Conservation (phyloP, 139 green algal species). For the Volvox africanus region DNA sequence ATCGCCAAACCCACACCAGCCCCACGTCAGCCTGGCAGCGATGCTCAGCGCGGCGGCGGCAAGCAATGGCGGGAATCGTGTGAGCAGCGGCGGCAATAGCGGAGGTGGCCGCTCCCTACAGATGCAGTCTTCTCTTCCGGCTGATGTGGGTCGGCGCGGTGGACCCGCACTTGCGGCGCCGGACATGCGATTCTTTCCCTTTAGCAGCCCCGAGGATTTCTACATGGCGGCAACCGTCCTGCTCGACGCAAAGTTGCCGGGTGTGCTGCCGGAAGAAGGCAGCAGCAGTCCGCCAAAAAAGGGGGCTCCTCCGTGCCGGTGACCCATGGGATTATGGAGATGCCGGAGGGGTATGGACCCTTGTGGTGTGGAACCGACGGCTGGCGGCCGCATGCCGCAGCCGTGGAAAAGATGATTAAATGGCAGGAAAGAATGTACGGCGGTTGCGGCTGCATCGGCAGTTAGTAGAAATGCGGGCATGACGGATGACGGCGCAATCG, state of each 20-base stretch:
- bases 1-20: constrained; percentile 2
- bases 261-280: background rate
- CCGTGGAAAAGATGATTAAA: too few species aligned
- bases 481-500: too few species aligned
- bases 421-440: too few species aligned
- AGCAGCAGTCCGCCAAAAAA: too few species aligned
- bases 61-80: background rate
- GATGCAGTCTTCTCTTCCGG: background rate
- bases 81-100: background rate
- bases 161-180: background rate
- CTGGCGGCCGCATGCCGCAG: too few species aligned
- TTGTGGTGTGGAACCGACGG: too few species aligned
- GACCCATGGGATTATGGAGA: too few species aligned
- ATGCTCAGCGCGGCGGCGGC: background rate
- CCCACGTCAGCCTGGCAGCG: background rate
- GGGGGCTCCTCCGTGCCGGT: too few species aligned
- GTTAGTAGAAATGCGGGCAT: too few species aligned
- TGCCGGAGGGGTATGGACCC: too few species aligned
- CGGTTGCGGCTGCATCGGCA: too few species aligned
- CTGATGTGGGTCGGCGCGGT: background rate
- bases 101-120: background rate
- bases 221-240: background rate
- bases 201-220: constrained; percentile 18
- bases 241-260: background rate
- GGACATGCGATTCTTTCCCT: constrained; percentile 26